These are phyloP conservation scores for Hyaloscypha hepaticicola DNA, from an alignment of 495 filamentous ascomycete species.

Conservation along the genomic window DNA sequence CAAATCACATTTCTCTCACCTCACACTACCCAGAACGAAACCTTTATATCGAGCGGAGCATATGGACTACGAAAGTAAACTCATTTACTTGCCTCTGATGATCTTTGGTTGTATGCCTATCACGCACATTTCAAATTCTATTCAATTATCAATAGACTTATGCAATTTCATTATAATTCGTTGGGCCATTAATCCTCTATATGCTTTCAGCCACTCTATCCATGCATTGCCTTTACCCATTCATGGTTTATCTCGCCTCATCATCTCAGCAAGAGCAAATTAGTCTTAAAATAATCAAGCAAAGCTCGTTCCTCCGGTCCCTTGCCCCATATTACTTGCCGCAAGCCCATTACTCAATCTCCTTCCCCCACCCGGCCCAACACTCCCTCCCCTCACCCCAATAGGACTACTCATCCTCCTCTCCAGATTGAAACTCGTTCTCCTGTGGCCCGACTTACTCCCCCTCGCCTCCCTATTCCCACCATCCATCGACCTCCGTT, in stretches of 20 bases:
- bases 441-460: neutral
- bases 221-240: too few relatives aligned
- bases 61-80: too few relatives aligned
- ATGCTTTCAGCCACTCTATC: neutral
- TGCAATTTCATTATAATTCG: too few relatives aligned
- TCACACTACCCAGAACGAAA: too few relatives aligned
- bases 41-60: too few relatives aligned
- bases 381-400: slow-evolving; percentile 21
- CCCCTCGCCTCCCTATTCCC: neutral
- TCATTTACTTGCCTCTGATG: too few relatives aligned
- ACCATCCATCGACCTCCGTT: slow-evolving; percentile 6
- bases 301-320: slow-evolving; percentile 32
- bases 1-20: too few relatives aligned
- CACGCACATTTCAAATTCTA: too few relatives aligned
- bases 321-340: slow-evolving; percentile 30
- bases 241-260: neutral
- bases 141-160: too few relatives aligned
- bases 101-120: too few relatives aligned
- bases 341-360: slow-evolving; percentile 33
- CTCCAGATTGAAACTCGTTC: slow-evolving; percentile 10
- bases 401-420: slow-evolving; percentile 31
- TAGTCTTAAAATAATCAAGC: slow-evolving; percentile 11
- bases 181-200: neutral
- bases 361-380: slow-evolving; percentile 31
- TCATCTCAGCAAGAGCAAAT: neutral